phyloP scores from a whole-genome alignment of 805 yeast species.

The Tetrapisispora iriomotensis region DNA sequence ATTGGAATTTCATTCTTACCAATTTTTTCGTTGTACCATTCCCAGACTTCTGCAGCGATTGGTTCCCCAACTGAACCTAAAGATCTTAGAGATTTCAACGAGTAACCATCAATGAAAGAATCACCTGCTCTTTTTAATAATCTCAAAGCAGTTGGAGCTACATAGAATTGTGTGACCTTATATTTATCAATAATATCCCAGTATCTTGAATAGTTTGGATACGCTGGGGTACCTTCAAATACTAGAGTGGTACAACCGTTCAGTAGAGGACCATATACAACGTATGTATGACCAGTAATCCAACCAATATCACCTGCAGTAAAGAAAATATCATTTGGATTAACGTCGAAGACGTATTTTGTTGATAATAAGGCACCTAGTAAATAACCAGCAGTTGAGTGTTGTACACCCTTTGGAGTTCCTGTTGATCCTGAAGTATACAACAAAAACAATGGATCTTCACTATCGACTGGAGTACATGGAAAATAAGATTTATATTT shows the following conservation, averaged over 20 bases:
- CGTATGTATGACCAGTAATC: constrained; percentile 85
- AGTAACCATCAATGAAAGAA: constrained; percentile 47
- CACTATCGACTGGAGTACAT: constrained; percentile 68
- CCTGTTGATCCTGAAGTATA: constrained; percentile 87
- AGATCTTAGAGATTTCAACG: constrained; percentile 54
- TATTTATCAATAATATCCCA: constrained; percentile 69
- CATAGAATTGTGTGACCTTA: constrained; percentile 69
- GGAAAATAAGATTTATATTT: constrained; percentile 62
- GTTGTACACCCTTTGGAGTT: constrained; percentile 80
- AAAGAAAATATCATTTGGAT: constrained; percentile 62
- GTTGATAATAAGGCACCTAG: constrained; percentile 66
- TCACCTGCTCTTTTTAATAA: constrained; percentile 69
- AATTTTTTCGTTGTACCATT: constrained; percentile 67
- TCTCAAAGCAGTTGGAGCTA: constrained; percentile 78
- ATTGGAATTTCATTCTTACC: constrained; percentile 65
- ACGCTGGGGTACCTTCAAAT: constrained; percentile 82
- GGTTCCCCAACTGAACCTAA: constrained; percentile 85
- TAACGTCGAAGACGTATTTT: constrained; percentile 67
- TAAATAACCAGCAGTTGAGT: constrained; percentile 70
- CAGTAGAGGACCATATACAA: constrained; percentile 68
- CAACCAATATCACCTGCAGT: constrained; percentile 90
- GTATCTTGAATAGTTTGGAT: constrained; percentile 69
- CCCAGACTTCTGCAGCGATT: constrained; percentile 79
- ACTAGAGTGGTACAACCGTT: constrained; percentile 72
- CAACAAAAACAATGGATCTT: constrained; percentile 70